Percentiles rank a stretch among this genome's conserved stretches.
Evolutionary conservation across 108 stramenopile species (phyloP).

Genomic region (Nitzschia sp.): DNA sequence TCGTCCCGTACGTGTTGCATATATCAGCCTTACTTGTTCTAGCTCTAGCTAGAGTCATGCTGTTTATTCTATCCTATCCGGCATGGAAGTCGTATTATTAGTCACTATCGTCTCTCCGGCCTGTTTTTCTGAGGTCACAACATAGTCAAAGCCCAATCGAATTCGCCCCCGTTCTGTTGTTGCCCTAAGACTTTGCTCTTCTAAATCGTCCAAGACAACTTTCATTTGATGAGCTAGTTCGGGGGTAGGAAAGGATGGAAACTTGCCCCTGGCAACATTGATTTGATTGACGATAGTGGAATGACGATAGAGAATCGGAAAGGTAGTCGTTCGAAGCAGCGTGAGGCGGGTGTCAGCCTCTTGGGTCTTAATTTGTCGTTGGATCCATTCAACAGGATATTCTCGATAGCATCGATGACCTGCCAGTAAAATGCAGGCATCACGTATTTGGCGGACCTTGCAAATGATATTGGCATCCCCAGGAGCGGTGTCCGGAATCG

Average conservation of each 20-base stretch:
- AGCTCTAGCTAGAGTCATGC: too few relatives aligned
- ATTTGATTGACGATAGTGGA: slow-evolving; percentile 84
- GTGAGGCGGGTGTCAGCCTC: slow-evolving; percentile 32
- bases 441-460: slow-evolving; percentile 82
- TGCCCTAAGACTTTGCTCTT: slow-evolving; percentile 57
- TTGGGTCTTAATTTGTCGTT: slow-evolving; percentile 61
- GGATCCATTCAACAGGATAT: slow-evolving; percentile 94
- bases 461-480: slow-evolving; percentile 81
- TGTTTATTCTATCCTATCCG: too few relatives aligned
- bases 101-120: background rate
- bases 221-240: slow-evolving; percentile 67
- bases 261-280: slow-evolving; percentile 87
- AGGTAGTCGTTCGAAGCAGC: slow-evolving; percentile 53
- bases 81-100: too few relatives aligned
- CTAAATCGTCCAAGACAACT: slow-evolving; percentile 63
- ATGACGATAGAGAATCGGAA: slow-evolving; percentile 90
- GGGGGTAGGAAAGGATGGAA: slow-evolving; percentile 65
- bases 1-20: too few relatives aligned
- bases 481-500: slow-evolving; percentile 74
- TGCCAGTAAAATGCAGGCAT: slow-evolving; percentile 93
- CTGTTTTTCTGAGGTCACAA: slow-evolving; percentile 77
- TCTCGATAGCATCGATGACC: slow-evolving; percentile 94
- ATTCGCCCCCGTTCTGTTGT: slow-evolving; percentile 54
- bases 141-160: slow-evolving; percentile 92
- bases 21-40: too few relatives aligned